A percentile compares a stretch with the other conserved stretches of the same genome.
phyloP scores from a whole-genome alignment of 768 basidiomycete species.

The Cystobasidium onofrii region DNA sequence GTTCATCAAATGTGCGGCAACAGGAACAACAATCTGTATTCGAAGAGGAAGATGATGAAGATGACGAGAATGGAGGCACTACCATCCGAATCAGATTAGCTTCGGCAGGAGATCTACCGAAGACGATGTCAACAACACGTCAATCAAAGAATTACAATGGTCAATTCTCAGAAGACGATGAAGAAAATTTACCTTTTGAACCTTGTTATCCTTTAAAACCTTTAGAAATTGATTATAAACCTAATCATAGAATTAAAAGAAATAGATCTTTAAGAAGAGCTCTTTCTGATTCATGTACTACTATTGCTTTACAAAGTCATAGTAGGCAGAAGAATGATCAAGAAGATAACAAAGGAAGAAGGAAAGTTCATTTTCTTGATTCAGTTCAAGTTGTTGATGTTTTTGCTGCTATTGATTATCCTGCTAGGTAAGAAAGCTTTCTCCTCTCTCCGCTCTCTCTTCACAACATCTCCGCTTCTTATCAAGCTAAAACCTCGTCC shows the following conservation, averaged over 20 bases:
- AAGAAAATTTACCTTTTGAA: background rate
- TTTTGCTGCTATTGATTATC: conserved; percentile 31
- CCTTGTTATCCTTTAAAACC: conserved; percentile 1
- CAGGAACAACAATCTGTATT: background rate
- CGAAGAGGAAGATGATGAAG: background rate
- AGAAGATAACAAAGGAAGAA: background rate
- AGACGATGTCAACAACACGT: too few relatives aligned
- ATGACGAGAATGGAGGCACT: background rate
- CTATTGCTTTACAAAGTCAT: background rate
- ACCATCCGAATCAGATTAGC: background rate
- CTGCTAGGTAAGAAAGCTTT: conserved; percentile 5
- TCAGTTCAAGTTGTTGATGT: conserved; percentile 21
- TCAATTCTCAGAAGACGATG: background rate
- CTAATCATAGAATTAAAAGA: background rate
- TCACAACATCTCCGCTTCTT: too few relatives aligned
- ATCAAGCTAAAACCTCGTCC: too few relatives aligned
- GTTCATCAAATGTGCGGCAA: background rate
- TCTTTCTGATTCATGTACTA: background rate
- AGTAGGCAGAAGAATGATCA: background rate
- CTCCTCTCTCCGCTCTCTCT: background rate
- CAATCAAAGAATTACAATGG: too few relatives aligned
- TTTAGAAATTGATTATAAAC: conserved; percentile 1
- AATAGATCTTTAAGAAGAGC: conserved; percentile 5
- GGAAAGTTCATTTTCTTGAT: conserved; percentile 15
- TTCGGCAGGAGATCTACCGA: background rate